Evolutionary conservation across 75 land plant genomes (phyloP).

Genomic region (Selaginella tamariscina): DNA sequence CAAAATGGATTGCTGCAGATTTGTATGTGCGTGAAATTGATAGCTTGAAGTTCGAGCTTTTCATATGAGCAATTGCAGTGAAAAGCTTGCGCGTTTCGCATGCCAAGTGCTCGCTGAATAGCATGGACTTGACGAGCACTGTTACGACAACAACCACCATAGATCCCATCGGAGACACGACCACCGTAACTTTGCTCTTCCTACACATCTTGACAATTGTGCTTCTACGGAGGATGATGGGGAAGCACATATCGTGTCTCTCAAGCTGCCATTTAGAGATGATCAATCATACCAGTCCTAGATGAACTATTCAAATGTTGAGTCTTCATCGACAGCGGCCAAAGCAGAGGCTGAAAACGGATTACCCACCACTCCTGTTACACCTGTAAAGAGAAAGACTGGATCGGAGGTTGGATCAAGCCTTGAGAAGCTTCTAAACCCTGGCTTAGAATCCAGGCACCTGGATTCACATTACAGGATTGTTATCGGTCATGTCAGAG

Average conservation of each 20-base stretch:
- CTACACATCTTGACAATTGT: neutral
- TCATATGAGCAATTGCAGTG: constrained; percentile 3
- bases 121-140: neutral
- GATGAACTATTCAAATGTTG: neutral
- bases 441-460: neutral
- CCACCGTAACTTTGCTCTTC: neutral
- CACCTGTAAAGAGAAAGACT: neutral
- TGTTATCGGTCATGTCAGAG: constrained; percentile 4
- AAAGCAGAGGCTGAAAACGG: neutral
- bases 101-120: constrained; percentile 9
- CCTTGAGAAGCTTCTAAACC: constrained; percentile 9
- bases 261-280: neutral
- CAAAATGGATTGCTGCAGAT: constrained; percentile 12
- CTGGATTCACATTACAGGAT: neutral
- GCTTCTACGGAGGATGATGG: constrained; percentile 9
- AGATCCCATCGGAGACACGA: neutral
- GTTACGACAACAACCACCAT: neutral
- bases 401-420: neutral
- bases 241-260: neutral
- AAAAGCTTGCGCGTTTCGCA: constrained; percentile 1
- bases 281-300: neutral
- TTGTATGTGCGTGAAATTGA: constrained; percentile 10
- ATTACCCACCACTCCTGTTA: neutral
- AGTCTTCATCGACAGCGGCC: neutral
- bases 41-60: constrained; percentile 13